Evolutionary conservation across 1,284 basidiomycete genomes (phyloP).

Genomic region (Athelia psychrophila): DNA sequence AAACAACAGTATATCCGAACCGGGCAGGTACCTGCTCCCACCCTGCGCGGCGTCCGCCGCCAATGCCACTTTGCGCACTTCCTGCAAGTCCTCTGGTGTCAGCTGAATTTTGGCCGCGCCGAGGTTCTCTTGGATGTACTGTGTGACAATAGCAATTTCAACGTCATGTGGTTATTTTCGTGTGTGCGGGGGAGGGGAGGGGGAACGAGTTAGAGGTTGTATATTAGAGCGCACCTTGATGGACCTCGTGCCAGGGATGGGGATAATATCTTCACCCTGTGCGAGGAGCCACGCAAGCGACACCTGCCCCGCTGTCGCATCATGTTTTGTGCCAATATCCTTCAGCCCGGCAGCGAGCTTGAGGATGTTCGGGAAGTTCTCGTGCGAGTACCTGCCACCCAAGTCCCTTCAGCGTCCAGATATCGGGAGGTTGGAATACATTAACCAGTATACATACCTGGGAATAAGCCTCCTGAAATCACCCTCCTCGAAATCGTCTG

Average conservation of each 20-base stretch:
- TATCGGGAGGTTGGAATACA: slow-evolving; percentile 2
- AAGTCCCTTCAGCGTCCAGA: slow-evolving; percentile 12
- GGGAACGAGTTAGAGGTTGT: not conserved
- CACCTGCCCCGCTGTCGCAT: slow-evolving; percentile 52
- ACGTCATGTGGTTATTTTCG: not conserved
- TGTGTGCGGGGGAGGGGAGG: not conserved
- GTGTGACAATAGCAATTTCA: not conserved
- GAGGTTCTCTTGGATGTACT: slow-evolving; percentile 43
- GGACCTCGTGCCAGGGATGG: slow-evolving; percentile 50
- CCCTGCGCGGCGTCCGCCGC: slow-evolving; percentile 20
- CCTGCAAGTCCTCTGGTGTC: slow-evolving; percentile 30
- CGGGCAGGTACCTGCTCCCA: too few species aligned
- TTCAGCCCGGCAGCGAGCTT: slow-evolving; percentile 45
- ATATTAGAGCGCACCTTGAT: slow-evolving; percentile 29
- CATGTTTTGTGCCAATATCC: slow-evolving; percentile 40
- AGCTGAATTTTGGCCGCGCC: slow-evolving; percentile 33
- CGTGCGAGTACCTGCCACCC: slow-evolving; percentile 35
- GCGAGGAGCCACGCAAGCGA: slow-evolving; percentile 60
- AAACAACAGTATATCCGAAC: too few species aligned
- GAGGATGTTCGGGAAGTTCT: slow-evolving; percentile 61
- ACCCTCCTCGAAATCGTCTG: slow-evolving; percentile 40
- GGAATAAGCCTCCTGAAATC: slow-evolving; percentile 35
- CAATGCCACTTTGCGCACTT: slow-evolving; percentile 32
- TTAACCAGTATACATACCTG: slow-evolving; percentile 14
- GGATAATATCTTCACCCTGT: slow-evolving; percentile 49